These are phyloP conservation scores for Serpula lacrymans DNA, from an alignment of 768 basidiomycete species.

Conservation along the genomic window DNA sequence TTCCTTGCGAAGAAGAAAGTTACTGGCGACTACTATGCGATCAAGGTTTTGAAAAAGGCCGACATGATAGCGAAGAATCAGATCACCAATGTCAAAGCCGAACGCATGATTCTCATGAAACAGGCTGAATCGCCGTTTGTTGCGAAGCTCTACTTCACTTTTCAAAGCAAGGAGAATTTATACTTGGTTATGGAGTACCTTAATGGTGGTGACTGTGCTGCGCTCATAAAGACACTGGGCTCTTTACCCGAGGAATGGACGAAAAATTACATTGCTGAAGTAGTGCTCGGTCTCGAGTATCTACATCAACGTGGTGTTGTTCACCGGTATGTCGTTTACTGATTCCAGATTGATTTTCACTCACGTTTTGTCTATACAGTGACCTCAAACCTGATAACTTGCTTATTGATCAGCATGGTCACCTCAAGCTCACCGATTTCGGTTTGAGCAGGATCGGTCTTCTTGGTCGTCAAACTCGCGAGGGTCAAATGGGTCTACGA, in stretches of 20 bases:
- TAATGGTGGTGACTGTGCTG: constrained; percentile 96
- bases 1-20: constrained; percentile 98
- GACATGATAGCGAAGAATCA: constrained; percentile 99
- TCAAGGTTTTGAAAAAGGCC: constrained; percentile 99
- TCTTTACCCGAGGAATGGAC: constrained; percentile 96
- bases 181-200: constrained; percentile 99
- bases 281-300: constrained; percentile 92
- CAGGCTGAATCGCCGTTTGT: constrained; percentile 98
- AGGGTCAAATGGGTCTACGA: constrained; percentile 44
- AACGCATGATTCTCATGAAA: constrained; percentile 99
- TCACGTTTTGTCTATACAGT: constrained; percentile 39
- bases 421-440: constrained; percentile 97
- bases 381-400: constrained; percentile 98
- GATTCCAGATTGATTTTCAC: constrained; percentile 1
- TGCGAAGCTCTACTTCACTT: constrained; percentile 96
- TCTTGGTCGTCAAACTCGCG: constrained; percentile 92
- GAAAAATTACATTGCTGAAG: constrained; percentile 93
- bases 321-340: constrained; percentile 71
- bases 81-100: constrained; percentile 99
- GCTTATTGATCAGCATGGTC: constrained; percentile 94
- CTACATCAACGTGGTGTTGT: constrained; percentile 94
- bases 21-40: constrained; percentile 98
- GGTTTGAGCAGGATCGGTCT: constrained; percentile 96
- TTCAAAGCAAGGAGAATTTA: constrained; percentile 98
- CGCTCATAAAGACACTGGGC: constrained; percentile 94